Percentiles rank a stretch among this genome's conserved stretches.
phyloP scores from a whole-genome alignment of 352 stramenopile species.

The Sclerospora graminicola region DNA sequence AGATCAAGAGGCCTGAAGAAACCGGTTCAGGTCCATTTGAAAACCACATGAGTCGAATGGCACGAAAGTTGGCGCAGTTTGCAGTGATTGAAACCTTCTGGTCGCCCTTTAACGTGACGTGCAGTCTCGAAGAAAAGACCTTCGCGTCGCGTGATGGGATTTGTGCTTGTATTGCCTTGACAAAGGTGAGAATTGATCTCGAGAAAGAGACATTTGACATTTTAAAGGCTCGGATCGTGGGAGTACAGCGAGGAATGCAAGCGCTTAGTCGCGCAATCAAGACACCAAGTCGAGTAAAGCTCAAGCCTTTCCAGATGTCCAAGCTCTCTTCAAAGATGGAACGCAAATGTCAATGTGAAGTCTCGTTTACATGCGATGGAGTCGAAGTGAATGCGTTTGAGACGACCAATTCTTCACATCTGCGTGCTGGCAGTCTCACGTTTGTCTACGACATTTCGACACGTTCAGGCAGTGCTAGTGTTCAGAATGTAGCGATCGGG shows the following conservation, averaged over 20 bases:
- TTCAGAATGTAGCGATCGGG: conserved; percentile 58
- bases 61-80: conserved; percentile 9
- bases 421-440: conserved; percentile 39
- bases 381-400: conserved; percentile 35
- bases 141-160: conserved; percentile 3
- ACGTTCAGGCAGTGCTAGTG: conserved; percentile 24
- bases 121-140: conserved; percentile 32
- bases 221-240: conserved; percentile 7
- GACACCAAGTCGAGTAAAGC: background rate
- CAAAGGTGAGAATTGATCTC: conserved; percentile 24
- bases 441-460: conserved; percentile 18
- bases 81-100: conserved; percentile 25
- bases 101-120: conserved; percentile 38
- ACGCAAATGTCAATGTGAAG: conserved; percentile 11
- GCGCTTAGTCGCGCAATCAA: conserved; percentile 7
- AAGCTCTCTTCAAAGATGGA: background rate
- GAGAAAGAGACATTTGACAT: conserved; percentile 18
- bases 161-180: conserved; percentile 12
- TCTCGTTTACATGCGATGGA: conserved; percentile 35
- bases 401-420: conserved; percentile 30
- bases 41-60: conserved; percentile 14
- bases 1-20: background rate
- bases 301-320: conserved; percentile 3
- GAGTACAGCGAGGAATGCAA: conserved; percentile 6
- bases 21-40: conserved; percentile 31